phyloP scores from a whole-genome alignment of 345 rosid genomes.

The Camelina sativa region DNA sequence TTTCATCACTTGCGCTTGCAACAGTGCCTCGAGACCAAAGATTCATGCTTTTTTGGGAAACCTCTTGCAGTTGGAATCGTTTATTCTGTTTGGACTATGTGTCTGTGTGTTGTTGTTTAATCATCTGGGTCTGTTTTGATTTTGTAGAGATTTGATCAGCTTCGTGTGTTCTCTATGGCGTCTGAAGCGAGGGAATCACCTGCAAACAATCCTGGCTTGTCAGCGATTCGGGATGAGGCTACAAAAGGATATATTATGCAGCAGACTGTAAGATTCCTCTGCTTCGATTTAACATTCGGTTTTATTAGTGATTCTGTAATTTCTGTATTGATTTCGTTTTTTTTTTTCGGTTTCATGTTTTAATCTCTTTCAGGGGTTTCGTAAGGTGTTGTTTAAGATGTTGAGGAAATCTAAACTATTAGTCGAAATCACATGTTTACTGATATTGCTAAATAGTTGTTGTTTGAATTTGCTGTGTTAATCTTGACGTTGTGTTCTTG shows the following conservation, averaged over 20 bases:
- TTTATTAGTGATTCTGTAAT: neutral
- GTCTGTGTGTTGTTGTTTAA: neutral
- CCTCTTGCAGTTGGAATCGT: neutral
- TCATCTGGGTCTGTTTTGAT: conserved; percentile 28
- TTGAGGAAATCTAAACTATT: no score
- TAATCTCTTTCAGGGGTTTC: neutral
- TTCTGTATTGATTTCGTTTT: neutral
- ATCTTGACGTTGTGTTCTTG: conserved; percentile 4
- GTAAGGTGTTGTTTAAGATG: neutral
- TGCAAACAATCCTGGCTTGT: conserved; percentile 81
- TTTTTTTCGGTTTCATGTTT: no score
- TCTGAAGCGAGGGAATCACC: conserved; percentile 72
- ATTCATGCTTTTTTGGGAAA: conserved; percentile 18
- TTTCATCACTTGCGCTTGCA: conserved; percentile 19
- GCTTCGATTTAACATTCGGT: neutral
- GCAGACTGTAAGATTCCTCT: conserved; percentile 67
- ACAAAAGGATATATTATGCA: conserved; percentile 88
- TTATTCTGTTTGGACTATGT: neutral
- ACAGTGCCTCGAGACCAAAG: conserved; percentile 27
- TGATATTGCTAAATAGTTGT: neutral
- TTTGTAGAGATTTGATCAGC: conserved; percentile 50
- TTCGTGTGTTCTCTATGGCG: conserved; percentile 72
- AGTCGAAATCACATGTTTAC: neutral
- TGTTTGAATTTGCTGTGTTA: conserved; percentile 14
- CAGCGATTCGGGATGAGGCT: conserved; percentile 64